Conservation (phyloP, 2,329 filamentous ascomycete genomes). For the Fusarium sp. region DNA sequence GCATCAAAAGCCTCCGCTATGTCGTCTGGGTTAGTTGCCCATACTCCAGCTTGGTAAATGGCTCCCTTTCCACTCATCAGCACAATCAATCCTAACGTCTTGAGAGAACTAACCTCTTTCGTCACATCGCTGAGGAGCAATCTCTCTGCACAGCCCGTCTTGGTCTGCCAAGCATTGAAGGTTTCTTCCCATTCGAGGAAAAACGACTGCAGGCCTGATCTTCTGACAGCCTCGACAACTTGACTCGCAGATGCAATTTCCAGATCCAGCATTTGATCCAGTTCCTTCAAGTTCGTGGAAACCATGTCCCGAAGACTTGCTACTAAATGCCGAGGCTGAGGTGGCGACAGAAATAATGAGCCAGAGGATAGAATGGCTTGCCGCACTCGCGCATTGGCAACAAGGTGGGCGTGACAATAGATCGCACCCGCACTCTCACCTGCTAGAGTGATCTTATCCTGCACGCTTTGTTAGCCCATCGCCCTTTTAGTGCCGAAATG, state of each 20-base stretch:
- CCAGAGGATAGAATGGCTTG: constrained; percentile 54
- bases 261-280: constrained; percentile 35
- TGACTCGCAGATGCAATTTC: not conserved
- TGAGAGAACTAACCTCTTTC: not conserved
- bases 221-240: constrained; percentile 1
- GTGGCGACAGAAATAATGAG: constrained; percentile 53
- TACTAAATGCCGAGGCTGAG: constrained; percentile 41
- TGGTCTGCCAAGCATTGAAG: constrained; percentile 2
- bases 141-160: not conserved
- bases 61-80: not conserved
- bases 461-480: rapidly evolving
- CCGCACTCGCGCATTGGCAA: constrained; percentile 36
- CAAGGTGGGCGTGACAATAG: constrained; percentile 56
- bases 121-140: not conserved
- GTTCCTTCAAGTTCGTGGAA: not conserved
- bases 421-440: constrained; percentile 59
- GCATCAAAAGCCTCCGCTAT: not conserved
- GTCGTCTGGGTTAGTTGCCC: rapidly evolving
- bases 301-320: not conserved
- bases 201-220: not conserved
- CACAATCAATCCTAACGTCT: rapidly evolving
- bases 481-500: rapidly evolving
- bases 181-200: constrained; percentile 13
- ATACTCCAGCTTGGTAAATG: constrained; percentile 1
- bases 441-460: constrained; percentile 53